Evolutionary conservation across 257 asterid genomes (phyloP).

Genomic region (Cynanchum wilfordii): DNA sequence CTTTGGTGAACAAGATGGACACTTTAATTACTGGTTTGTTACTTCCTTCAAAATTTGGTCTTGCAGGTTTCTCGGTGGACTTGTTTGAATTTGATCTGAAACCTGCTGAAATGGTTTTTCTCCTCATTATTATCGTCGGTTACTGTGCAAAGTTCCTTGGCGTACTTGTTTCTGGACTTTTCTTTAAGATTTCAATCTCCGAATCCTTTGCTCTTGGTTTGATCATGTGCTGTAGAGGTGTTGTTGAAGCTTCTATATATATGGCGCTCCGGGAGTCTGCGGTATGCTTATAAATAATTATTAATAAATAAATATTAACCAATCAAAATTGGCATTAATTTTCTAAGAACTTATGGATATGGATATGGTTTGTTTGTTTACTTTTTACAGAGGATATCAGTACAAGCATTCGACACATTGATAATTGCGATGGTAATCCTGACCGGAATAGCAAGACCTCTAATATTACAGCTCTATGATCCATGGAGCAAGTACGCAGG

Average conservation of each 20-base stretch:
- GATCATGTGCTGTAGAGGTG: conserved; percentile 58
- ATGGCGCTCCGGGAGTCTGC: conserved; percentile 37
- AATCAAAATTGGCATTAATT: no score
- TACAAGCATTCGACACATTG: conserved; percentile 43
- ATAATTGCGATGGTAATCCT: conserved; percentile 39
- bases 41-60: conserved; percentile 52
- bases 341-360: no score
- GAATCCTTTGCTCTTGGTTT: conserved; percentile 53
- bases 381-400: conserved; percentile 34
- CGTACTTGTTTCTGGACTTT: conserved; percentile 35
- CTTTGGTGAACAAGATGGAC: conserved; percentile 32
- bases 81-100: conserved; percentile 17
- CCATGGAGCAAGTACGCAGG: conserved; percentile 47
- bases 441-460: conserved; percentile 49
- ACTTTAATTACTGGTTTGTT: conserved; percentile 32
- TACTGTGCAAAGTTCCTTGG: conserved; percentile 40
- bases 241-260: conserved; percentile 41
- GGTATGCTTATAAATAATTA: no score
- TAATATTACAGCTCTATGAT: conserved; percentile 41
- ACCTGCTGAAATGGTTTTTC: conserved; percentile 9
- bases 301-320: no score
- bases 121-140: conserved; percentile 27
- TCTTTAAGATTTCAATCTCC: conserved; percentile 23
- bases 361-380: not conserved
- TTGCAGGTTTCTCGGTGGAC: conserved; percentile 38